These are phyloP conservation scores for Boletus sensibilis DNA, from an alignment of 768 basidiomycete genomes.

Conservation along the genomic window DNA sequence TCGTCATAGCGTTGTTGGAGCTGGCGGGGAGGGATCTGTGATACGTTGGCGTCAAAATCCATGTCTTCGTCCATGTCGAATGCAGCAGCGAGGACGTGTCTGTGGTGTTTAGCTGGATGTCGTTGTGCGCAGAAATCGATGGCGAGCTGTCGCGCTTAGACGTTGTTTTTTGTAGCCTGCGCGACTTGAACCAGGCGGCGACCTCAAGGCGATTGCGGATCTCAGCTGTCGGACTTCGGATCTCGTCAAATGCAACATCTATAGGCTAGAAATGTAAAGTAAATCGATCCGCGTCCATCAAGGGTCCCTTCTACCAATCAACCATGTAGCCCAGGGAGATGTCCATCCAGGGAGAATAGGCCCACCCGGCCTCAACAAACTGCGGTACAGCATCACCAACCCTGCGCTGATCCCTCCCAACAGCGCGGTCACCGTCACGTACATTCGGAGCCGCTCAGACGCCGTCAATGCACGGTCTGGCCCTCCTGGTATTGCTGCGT, in stretches of 20 bases:
- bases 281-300: constrained; percentile 16
- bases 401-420: constrained; percentile 75
- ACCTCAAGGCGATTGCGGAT: constrained; percentile 40
- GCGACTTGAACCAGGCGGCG: constrained; percentile 25
- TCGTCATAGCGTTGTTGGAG: constrained; percentile 38
- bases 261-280: constrained; percentile 13
- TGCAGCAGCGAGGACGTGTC: not conserved
- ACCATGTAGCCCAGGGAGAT: constrained; percentile 64
- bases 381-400: constrained; percentile 67
- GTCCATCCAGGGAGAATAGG: constrained; percentile 51
- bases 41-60: constrained; percentile 52
- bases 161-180: constrained; percentile 18
- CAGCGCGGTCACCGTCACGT: constrained; percentile 69
- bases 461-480: constrained; percentile 73
- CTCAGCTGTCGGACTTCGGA: constrained; percentile 37
- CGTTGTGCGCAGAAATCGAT: constrained; percentile 15
- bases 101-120: not conserved
- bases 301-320: constrained; percentile 51
- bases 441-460: constrained; percentile 65
- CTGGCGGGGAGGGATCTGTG: constrained; percentile 34
- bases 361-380: constrained; percentile 61
- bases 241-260: constrained; percentile 23
- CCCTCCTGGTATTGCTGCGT: constrained; percentile 78
- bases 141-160: constrained; percentile 6
- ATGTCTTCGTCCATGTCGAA: constrained; percentile 77